Base-by-base conservation (phyloP, 441 rosid species). In the Populus trichocarpa region DNA sequence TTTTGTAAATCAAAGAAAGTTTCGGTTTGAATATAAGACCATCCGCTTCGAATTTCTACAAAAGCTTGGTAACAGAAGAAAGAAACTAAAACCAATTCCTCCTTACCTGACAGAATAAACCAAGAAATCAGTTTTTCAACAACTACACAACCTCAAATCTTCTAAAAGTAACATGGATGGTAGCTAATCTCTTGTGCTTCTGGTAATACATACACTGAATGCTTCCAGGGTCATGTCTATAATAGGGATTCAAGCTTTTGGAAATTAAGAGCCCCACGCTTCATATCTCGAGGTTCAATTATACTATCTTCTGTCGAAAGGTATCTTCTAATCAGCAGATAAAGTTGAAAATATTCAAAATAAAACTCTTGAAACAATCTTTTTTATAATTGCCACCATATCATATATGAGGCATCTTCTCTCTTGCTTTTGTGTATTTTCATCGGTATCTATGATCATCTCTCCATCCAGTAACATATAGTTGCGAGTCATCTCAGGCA, bases 391-490 rank as follows among this genome's bases (percentile, higher is more conserved):
- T 80, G 95, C 97, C 85, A 95, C 92, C 88, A 95, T 80, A 84
- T 95, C 99, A 86, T 92, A 95, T 76, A 95, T 92, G 72, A 95
- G 92, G 77, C 91, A 95, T 90, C 99, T 93, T 83, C 99, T 90
- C 89, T 92, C 97, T 86, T 89, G 93, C 89, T 89, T 88, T 72
- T 80, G 90, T n/a, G 94, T 83, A 79, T 90, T 93, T 53, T 97
- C 91, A 82, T 89, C 67, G 33, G 90, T 88, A 84, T 95, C 99
- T 32, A 95, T 93, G 74, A 95, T 80, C 98, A 95, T 95, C 86
- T 95, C 99, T 78, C 99, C 98, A 85, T 95, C 99, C 77, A 95
- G 95, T 83, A 95, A 83, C 3, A 93, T 93, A 73, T 22, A 95
- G 84, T 92, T 87, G 85, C 93, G 99, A 73, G 86, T 90, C 86